Evolutionary conservation across 805 yeast genomes (phyloP).

Genomic region (Teunomyces tritomae): DNA sequence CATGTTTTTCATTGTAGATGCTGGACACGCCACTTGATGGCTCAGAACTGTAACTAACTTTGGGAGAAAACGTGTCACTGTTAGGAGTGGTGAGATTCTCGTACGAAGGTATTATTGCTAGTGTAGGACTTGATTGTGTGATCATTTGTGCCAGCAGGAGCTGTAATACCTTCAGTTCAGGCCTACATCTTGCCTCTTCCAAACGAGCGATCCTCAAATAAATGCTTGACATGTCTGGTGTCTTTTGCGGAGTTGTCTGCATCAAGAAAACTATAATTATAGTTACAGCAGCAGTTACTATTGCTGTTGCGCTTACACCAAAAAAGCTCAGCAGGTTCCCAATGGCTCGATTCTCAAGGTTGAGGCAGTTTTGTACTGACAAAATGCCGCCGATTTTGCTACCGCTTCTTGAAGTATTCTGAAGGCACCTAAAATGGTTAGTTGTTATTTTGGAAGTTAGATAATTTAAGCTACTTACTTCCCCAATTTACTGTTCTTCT

Average conservation of each 20-base stretch:
- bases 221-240: not conserved
- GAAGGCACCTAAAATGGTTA: not conserved
- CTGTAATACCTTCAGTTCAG: not conserved
- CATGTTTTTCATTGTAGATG: not conserved
- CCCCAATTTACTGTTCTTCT: not conserved
- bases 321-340: not conserved
- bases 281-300: not conserved
- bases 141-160: not conserved
- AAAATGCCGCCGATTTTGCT: not conserved
- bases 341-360: too few relatives aligned
- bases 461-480: not conserved
- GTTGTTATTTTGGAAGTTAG: not conserved
- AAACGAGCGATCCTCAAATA: not conserved
- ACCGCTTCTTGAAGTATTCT: not conserved
- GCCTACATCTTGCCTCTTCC: not conserved
- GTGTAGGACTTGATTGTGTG: not conserved
- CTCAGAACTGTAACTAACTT: not conserved
- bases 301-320: not conserved
- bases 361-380: not conserved
- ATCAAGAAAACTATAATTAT: not conserved
- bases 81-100: slow-evolving; percentile 7
- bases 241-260: not conserved
- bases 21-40: slow-evolving; percentile 1
- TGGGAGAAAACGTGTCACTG: not conserved
- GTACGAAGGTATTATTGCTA: not conserved